Conservation (phyloP, 164 flowering plant species). For the Dillenia turbinata region DNA sequence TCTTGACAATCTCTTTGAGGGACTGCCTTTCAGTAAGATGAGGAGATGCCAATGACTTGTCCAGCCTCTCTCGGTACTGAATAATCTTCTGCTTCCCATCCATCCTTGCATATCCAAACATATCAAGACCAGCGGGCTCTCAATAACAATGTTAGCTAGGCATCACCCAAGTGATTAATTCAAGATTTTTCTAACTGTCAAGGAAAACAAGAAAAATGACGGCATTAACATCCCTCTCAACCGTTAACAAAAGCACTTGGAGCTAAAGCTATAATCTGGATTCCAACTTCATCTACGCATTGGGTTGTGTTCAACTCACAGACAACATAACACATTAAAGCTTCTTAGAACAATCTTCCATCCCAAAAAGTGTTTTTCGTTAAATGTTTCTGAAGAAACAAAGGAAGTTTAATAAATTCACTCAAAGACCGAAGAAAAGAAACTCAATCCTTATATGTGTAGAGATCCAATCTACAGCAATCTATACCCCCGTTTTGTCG, state of each 20-base stretch:
- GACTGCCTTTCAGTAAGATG: constrained; percentile 43
- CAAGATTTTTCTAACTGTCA: not conserved
- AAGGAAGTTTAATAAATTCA: no score
- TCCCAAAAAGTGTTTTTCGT: no score
- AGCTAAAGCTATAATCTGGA: not conserved
- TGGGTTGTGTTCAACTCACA: no score
- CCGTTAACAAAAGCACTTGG: not conserved
- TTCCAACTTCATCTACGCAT: no score
- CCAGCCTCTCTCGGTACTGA: constrained; percentile 60
- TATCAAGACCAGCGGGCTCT: not conserved
- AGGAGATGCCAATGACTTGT: constrained; percentile 63
- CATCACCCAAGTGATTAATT: not conserved
- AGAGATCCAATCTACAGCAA: no score
- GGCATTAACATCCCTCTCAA: not conserved
- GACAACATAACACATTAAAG: no score
- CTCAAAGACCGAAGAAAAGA: no score
- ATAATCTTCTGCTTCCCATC: constrained; percentile 36
- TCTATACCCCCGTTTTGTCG: no score
- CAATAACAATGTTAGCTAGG: not conserved
- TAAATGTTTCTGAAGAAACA: no score
- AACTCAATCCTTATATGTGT: no score
- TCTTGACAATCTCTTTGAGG: constrained; percentile 49
- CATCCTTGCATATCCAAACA: constrained; percentile 42
- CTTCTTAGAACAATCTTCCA: no score
- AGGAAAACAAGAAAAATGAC: not conserved